Evolutionary conservation across 192 early-diverging fungal species (phyloP).

Genomic region (Mortierella antarctica): DNA sequence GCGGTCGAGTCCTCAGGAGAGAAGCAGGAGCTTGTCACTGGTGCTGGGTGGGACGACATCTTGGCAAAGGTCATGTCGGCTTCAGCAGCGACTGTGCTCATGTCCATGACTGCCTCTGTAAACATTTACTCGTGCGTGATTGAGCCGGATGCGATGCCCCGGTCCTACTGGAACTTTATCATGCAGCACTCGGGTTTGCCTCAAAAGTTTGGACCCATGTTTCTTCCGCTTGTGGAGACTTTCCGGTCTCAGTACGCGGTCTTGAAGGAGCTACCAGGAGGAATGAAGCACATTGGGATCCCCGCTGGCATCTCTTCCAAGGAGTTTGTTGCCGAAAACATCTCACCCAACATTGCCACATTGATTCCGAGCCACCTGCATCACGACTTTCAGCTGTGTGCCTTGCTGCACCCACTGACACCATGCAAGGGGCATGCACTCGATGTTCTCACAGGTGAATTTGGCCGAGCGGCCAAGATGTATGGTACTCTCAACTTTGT

Average conservation of each 20-base stretch:
- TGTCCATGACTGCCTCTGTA: slow-evolving; percentile 60
- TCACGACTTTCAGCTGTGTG: slow-evolving; percentile 68
- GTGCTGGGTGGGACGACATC: slow-evolving; percentile 56
- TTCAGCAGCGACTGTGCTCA: slow-evolving; percentile 57
- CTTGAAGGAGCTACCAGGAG: slow-evolving; percentile 28
- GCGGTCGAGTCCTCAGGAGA: slow-evolving; percentile 16
- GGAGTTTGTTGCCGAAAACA: slow-evolving; percentile 62
- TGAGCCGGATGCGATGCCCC: slow-evolving; percentile 66
- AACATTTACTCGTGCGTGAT: slow-evolving; percentile 65
- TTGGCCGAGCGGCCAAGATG: slow-evolving; percentile 66
- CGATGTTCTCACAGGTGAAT: slow-evolving; percentile 54
- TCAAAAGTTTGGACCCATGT: slow-evolving; percentile 57
- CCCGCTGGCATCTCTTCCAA: slow-evolving; percentile 62
- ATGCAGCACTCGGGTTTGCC: slow-evolving; percentile 58
- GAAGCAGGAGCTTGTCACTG: slow-evolving; percentile 20
- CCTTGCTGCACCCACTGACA: slow-evolving; percentile 69
- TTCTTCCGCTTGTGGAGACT: slow-evolving; percentile 44
- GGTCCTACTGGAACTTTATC: slow-evolving; percentile 67
- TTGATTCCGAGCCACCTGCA: slow-evolving; percentile 54
- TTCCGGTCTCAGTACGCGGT: slow-evolving; percentile 39
- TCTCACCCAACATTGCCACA: slow-evolving; percentile 63
- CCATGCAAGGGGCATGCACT: slow-evolving; percentile 59
- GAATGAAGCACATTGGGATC: slow-evolving; percentile 44
- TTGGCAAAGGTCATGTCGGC: slow-evolving; percentile 53
- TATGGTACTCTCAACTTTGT: slow-evolving; percentile 73